Evolutionary conservation across 768 basidiomycete genomes (phyloP), one percentile per base, ranked within the genome.

Genomic region (Solioccasus polychromus): DNA sequence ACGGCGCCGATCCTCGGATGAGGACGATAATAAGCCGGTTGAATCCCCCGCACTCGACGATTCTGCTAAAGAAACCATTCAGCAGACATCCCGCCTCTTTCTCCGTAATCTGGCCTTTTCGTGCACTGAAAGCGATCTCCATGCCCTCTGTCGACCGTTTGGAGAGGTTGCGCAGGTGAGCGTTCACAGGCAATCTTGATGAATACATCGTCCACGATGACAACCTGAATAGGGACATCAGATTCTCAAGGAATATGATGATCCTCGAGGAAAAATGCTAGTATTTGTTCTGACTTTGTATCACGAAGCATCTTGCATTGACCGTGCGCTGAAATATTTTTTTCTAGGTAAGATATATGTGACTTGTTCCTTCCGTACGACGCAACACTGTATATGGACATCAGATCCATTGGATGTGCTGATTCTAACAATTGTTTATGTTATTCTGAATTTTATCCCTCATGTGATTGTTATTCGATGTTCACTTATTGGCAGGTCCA

Each of bases 31-130:
- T 9, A 48, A 49, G n/a, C 42, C 24, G 6, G 45, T 48, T 8
- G 44, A 44, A 17, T 23, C 17, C 46, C 24, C 28, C 25, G 20
- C 5, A 59, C 14, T 29, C 29, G 45, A 68, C 19, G 74, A 80
- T 39, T 53, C 65, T 3, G 53, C 55, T 1, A 68, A 68, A 48
- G 54, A 63, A 22, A 79, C 82, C 1, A 85, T 95, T 42, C 68
- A 85, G 5, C 75, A 77, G 45, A 94, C 92, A 0, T 76, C 80
- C 1, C 80, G 94, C 4, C 70, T 98, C 2, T 98, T 98, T 60
- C 70, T 99, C 5, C 90, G 96, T n/a, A 99, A 98, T 60, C 67
- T 99, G n/a, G 75, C 92, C 0, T 98, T 92, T 58, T 79, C 84
- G 0, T 90, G 88, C 46, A 84, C 85, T 7, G 78, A 86, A 15